Conservation (phyloP, 768 basidiomycete genomes). For the Sporobolomyces roseus region DNA sequence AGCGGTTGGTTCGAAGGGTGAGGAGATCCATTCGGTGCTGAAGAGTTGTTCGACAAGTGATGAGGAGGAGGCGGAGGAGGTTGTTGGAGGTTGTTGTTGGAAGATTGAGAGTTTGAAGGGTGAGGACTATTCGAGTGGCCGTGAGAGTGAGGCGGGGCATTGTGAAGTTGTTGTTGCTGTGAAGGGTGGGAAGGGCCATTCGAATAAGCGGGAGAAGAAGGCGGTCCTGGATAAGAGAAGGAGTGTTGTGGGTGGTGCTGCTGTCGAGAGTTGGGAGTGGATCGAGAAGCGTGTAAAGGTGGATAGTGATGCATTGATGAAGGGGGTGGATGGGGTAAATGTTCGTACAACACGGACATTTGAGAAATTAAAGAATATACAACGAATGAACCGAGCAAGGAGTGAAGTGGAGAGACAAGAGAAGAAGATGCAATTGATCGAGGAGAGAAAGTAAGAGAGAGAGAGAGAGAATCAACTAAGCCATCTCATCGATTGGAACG, state of each 20-base stretch:
- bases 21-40: slow-evolving; percentile 15
- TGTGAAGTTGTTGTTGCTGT: slow-evolving; percentile 22
- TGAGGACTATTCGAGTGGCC: slow-evolving; percentile 21
- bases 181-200: slow-evolving; percentile 23
- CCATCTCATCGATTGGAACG: not conserved
- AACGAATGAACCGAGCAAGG: not conserved
- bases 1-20: slow-evolving; percentile 22
- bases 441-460: not conserved
- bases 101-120: slow-evolving; percentile 9
- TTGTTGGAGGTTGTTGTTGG: slow-evolving; percentile 4
- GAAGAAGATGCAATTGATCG: no score
- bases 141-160: slow-evolving; percentile 33
- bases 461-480: slow-evolving; percentile 3
- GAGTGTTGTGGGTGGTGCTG: slow-evolving; percentile 28
- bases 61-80: slow-evolving; percentile 28
- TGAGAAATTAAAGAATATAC: no score
- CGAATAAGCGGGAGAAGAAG: slow-evolving; percentile 31
- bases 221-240: slow-evolving; percentile 30
- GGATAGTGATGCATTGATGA: not conserved
- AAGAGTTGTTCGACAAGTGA: slow-evolving; percentile 17
- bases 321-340: no score
- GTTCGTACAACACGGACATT: not conserved
- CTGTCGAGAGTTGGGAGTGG: not conserved
- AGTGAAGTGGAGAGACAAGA: no score
- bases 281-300: no score